Evolutionary conservation across 1,139 yeast species (phyloP).

Genomic region (Suhomyces guaymorum): DNA sequence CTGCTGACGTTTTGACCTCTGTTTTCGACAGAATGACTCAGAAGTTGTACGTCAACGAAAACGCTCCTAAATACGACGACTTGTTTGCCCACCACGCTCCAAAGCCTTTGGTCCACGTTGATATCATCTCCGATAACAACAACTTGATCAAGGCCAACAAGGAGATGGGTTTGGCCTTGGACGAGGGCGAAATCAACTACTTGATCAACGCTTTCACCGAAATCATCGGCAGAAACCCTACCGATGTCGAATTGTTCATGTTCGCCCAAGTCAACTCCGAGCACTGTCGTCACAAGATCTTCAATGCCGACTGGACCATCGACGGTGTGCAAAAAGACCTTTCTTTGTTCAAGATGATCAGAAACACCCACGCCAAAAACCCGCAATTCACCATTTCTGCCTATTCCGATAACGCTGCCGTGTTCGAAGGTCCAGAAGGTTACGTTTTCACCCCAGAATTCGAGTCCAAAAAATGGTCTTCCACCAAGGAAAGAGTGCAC

Average conservation of each 20-base stretch:
- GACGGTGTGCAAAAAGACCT: conserved; percentile 75
- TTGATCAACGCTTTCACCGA: conserved; percentile 75
- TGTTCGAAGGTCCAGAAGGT: conserved; percentile 80
- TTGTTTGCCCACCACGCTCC: conserved; percentile 80
- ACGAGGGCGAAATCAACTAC: conserved; percentile 89
- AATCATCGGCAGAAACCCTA: conserved; percentile 84
- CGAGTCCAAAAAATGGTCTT: conserved; percentile 67
- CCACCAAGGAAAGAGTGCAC: conserved; percentile 77
- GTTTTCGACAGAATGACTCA: conserved; percentile 97
- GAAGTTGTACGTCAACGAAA: conserved; percentile 50
- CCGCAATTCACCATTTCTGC: conserved; percentile 90
- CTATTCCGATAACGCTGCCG: conserved; percentile 98
- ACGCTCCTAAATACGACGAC: conserved; percentile 64
- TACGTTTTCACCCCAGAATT: conserved; percentile 78
- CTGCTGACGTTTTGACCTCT: conserved; percentile 55
- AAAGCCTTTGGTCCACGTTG: conserved; percentile 80
- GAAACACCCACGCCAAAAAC: conserved; percentile 82
- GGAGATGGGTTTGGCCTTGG: conserved; percentile 87
- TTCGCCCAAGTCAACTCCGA: conserved; percentile 99
- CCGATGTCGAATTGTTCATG: conserved; percentile 98
- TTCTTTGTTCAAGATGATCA: conserved; percentile 90
- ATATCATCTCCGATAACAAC: conserved; percentile 58
- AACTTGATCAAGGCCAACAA: conserved; percentile 76
- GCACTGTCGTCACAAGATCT: conserved; percentile 98
- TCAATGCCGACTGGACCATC: conserved; percentile 98